Percentiles rank a stretch among this genome's conserved stretches.
These are phyloP conservation scores for Cercophora samala DNA, from an alignment of 495 filamentous ascomycete genomes.

Conservation along the genomic window DNA sequence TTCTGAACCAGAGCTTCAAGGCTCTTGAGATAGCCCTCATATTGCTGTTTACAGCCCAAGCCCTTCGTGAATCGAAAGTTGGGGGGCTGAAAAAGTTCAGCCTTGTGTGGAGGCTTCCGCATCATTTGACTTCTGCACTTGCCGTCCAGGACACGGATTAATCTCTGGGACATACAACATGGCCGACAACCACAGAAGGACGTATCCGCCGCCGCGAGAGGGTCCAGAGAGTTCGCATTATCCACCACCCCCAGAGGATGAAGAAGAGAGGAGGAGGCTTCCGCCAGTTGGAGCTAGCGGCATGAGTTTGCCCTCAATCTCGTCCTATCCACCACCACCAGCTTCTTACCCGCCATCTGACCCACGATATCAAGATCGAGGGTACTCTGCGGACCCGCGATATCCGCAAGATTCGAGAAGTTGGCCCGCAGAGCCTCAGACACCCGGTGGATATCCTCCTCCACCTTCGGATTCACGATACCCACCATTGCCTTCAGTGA, in stretches of 20 bases:
- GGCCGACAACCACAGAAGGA: slow-evolving; percentile 42
- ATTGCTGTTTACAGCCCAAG: not conserved
- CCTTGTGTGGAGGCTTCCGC: not conserved
- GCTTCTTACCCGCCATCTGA: slow-evolving; percentile 15
- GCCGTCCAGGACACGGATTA: not conserved
- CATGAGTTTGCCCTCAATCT: slow-evolving; percentile 39
- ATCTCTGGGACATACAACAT: slow-evolving; percentile 32
- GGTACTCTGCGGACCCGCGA: slow-evolving; percentile 19
- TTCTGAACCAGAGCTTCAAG: not conserved
- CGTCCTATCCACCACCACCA: slow-evolving; percentile 8
- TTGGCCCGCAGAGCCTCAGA: slow-evolving; percentile 12
- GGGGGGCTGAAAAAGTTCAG: not conserved
- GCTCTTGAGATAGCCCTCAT: not conserved
- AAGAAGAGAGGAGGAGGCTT: slow-evolving; percentile 41
- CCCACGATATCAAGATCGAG: slow-evolving; percentile 18
- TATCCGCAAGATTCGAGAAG: slow-evolving; percentile 28
- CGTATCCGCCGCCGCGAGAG: slow-evolving; percentile 38
- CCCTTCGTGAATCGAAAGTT: not conserved
- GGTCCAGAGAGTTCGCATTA: slow-evolving; percentile 43
- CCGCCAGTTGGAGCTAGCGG: slow-evolving; percentile 31
- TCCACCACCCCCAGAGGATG: slow-evolving; percentile 47
- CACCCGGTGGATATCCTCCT: slow-evolving; percentile 3
- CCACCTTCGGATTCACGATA: slow-evolving; percentile 23
- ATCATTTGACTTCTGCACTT: not conserved
- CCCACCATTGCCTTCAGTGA: slow-evolving; percentile 16